Evolutionary conservation across 2,329 filamentous ascomycete genomes (phyloP), one percentile per base, ranked within the genome.

Genomic region (Curvularia eragrostidis): DNA sequence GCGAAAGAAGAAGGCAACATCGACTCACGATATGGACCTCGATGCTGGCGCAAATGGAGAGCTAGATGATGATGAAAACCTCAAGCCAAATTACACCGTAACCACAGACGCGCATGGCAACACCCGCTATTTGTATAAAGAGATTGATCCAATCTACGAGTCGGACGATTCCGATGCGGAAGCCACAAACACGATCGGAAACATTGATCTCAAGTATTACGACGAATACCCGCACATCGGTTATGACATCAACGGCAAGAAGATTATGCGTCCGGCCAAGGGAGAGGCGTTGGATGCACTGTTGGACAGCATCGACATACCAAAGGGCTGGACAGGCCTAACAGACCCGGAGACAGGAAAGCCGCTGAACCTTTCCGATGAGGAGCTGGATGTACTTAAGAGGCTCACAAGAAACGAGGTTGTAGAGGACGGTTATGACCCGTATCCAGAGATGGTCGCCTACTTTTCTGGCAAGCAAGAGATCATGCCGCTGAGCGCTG

Each of bases 181-280:
- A 54, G 86, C 89, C 26, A 84, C 83, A 50, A 99, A 99, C 79
- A 98, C 95, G 0, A 97, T 99, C 70, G 96, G 95, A 66, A 84
- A 98, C 74, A 99, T 99, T 59, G 91, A 93, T 5, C 81, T 98
- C 48, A 90, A 91, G 3, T 98, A 97, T 79, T 99, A 99, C 81
- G 95, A 99, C 76, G 90, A 91, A 34, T 99, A 97, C 75, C 95
- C 95, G 49, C 95, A 99, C 76, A 97, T 99, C 74, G 95, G 95
- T 58, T 99, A 99, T 79, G 91, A 97, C 71, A 98, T 99, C 81
- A 96, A 99, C 77, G 95, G 95, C 77, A 97, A 96, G 85, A 96
- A 91, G 78, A 97, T 99, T 64, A 91, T 97, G 88, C 90, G 95
- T 51, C 95, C 95, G 6, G 95, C 96, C 3, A 94, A 93, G 67